Base-by-base conservation (phyloP, 805 yeast species). In the Pichia thaimueangensis region DNA sequence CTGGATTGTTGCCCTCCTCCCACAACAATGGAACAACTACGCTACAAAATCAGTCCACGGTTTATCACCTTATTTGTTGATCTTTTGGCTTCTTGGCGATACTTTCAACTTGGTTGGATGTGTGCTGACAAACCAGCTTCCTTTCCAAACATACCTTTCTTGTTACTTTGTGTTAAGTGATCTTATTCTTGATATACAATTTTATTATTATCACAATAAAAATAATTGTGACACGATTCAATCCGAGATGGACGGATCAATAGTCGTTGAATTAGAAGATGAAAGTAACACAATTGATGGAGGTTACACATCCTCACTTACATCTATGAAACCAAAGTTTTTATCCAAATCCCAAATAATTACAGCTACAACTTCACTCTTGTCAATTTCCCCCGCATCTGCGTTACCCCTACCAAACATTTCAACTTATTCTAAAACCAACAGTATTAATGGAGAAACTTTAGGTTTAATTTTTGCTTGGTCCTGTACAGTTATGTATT, bases 61-160 rank as follows among this genome's bases (percentile, higher is more conserved):
- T 0, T 50, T 65, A 16, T 59, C 67, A 5, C 53, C 52, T 1
- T 49, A 47, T 17, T 60, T 63, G 39, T 47, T 65, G 15, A 24
- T 56, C 5, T 52, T 62, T 12, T 61, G 67, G 64, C 52, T 60
- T 32, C 35, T 59, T 9, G 68, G 68, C 15, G 69, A 65, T 37
- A 40, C 59, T 16, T 50, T 53, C 10, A 57, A 59, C 30, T 60
- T 81, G 23, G 35, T 73, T 0, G 97, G 96, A 0, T 86, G 95
- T 47, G 45, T 85, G 0, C 57, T 87, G 36, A 87, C 96, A 0
- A 58, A 74, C 6, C 96, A 89, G 47, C 66, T 87, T 36, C 78
- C 82, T n/a, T 89, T 88, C 62, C 97, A 88, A 58, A 73, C 78
- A 10, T 64, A 79, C 19, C 65, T 88, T 15, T 86, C 94, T 0